Evolutionary conservation across 768 basidiomycete species (phyloP), one percentile per base, ranked within the genome.

Genomic region (Nidularia sp.): DNA sequence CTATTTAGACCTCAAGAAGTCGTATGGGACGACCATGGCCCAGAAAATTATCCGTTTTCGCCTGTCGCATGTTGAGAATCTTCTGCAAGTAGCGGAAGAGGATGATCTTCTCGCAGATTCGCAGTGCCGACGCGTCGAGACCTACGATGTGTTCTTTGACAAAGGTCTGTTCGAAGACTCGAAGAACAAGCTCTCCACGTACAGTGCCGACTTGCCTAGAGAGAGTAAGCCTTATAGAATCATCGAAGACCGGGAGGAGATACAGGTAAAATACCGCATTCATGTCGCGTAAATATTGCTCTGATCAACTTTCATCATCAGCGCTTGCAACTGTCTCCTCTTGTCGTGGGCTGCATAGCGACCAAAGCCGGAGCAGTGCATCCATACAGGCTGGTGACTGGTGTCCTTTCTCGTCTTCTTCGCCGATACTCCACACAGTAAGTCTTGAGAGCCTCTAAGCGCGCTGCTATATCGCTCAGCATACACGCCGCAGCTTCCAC

Each of bases 341-440:
- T 69, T 0, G 72, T 70, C 1, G 62, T 71, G 1, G 87, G 85
- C 0, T 79, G 77, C 52, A 72, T 88, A 42, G 61, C 70, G 9
- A 80, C 77, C 22, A 65, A 64, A 0, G 87, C 80, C 1, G 86
- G 84, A 1, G 83, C 87, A 0, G 65, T 85, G 29, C 85, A 89
- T 53, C 84, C 87, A 0, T 90, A 90, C 62, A 79, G 84, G 15
- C 72, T 86, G 31, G 80, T 88, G 10, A 86, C 85, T 1, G 75
- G 75, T 2, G 72, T 88, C 25, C 66, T 88, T 18, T 55, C 68
- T 13, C 79, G 79, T 43, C 76, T 87, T 2, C 65, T 87, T 5
- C 53, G 67, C 8, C 68, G 69, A 15, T 75, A 84, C 55, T 64
- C 76, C 9, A 39, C 36, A 39, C 9, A 15, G 36, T 15, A 39